Conservation (phyloP, 2,329 filamentous ascomycete species). For the Xylariaceae sp. region DNA sequence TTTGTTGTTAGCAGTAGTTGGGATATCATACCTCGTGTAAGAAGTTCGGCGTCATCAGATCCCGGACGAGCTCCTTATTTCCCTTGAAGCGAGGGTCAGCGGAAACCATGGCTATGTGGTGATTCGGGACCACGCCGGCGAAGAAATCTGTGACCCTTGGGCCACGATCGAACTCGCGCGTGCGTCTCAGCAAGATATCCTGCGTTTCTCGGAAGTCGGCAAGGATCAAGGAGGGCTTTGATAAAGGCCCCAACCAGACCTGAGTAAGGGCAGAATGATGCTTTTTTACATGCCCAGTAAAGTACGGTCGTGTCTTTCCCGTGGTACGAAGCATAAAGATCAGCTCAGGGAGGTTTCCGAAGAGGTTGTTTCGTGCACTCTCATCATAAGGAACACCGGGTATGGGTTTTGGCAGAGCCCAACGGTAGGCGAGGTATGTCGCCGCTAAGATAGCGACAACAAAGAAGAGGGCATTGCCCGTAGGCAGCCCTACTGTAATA, state of each 20-base stretch:
- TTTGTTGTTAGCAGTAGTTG: background rate
- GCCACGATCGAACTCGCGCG: slow-evolving; percentile 44
- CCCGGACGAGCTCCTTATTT: slow-evolving; percentile 45
- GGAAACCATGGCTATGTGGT: slow-evolving; percentile 46
- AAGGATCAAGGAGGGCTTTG: slow-evolving; percentile 42
- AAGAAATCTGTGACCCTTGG: slow-evolving; percentile 32
- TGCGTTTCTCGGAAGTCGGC: slow-evolving; percentile 43
- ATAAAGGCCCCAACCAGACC: slow-evolving; percentile 44
- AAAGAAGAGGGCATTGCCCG: slow-evolving; percentile 1
- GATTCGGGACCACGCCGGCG: slow-evolving; percentile 30
- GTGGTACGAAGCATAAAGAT: slow-evolving; percentile 19
- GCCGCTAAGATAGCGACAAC: background rate
- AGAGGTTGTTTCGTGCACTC: slow-evolving; percentile 24
- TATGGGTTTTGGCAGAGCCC: slow-evolving; percentile 38
- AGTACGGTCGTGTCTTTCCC: slow-evolving; percentile 25
- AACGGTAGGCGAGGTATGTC: slow-evolving; percentile 27
- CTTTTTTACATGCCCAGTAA: slow-evolving; percentile 20
- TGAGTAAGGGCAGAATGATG: slow-evolving; percentile 42
- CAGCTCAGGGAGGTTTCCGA: slow-evolving; percentile 37
- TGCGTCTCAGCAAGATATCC: slow-evolving; percentile 44
- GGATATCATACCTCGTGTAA: slow-evolving; percentile 33
- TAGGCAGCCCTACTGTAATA: background rate
- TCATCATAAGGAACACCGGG: slow-evolving; percentile 42
- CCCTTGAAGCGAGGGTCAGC: slow-evolving; percentile 42
- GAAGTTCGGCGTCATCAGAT: slow-evolving; percentile 48